These are phyloP conservation scores for Spergularia azorica DNA, from an alignment of 179 eudicot species.

Conservation along the genomic window DNA sequence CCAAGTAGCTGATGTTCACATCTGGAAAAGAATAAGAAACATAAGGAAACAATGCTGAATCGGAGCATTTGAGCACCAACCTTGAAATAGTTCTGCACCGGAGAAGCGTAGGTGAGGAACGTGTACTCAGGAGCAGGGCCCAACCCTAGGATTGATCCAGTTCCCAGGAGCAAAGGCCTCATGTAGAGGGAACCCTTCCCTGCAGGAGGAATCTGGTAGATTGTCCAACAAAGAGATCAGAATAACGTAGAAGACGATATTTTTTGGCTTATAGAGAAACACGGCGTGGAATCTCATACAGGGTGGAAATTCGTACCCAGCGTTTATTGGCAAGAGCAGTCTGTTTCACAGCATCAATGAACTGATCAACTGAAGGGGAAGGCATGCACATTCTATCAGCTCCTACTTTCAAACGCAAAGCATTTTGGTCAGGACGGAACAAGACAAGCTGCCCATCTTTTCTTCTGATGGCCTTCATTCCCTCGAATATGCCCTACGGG, in stretches of 20 bases:
- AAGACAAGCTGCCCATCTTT: conserved; percentile 32
- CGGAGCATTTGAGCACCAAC: conserved; percentile 14
- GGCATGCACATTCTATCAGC: conserved; percentile 50
- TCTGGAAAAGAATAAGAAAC: not conserved
- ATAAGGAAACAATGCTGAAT: not conserved
- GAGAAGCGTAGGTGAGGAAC: conserved; percentile 46
- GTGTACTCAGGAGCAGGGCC: conserved; percentile 46
- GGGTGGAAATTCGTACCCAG: conserved; percentile 27
- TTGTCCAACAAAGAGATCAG: not conserved
- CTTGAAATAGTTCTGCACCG: conserved; percentile 44
- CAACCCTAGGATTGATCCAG: conserved; percentile 40
- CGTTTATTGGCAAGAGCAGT: conserved; percentile 43
- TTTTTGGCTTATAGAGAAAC: not conserved
- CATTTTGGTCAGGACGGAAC: conserved; percentile 40
- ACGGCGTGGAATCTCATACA: not conserved
- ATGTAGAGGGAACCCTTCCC: conserved; percentile 51
- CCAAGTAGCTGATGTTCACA: not conserved
- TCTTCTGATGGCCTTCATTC: conserved; percentile 37
- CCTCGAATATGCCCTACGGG: conserved; percentile 38
- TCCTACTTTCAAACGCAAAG: conserved; percentile 32
- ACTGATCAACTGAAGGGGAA: conserved; percentile 35
- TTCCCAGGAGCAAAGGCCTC: conserved; percentile 48
- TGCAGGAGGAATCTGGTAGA: conserved; percentile 45
- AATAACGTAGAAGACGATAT: not conserved
- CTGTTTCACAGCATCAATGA: conserved; percentile 36